phyloP scores from a whole-genome alignment of 768 basidiomycete genomes.

The Calocera viscosa region DNA sequence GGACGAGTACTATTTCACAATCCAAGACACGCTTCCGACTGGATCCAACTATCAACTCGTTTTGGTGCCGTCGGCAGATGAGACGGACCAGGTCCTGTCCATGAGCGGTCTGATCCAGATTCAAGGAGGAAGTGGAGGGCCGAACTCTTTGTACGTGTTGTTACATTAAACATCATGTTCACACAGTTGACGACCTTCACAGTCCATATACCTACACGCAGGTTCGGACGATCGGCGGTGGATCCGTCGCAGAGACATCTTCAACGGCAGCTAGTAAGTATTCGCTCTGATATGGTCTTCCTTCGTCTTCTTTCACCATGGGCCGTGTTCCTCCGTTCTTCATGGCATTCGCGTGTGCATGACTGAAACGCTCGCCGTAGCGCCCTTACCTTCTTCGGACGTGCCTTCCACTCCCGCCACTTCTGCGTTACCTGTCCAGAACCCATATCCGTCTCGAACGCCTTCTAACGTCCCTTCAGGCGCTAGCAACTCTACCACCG shows the following conservation, averaged over 20 bases:
- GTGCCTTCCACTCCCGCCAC: background rate
- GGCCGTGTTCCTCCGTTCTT: background rate
- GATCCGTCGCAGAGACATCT: background rate
- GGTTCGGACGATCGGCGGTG: background rate
- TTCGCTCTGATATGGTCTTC: no score
- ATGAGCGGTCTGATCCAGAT: slow-evolving; percentile 5
- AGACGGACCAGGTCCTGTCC: background rate
- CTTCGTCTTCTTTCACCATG: background rate
- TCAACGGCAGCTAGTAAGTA: background rate
- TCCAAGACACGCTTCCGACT: background rate
- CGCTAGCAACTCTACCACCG: background rate
- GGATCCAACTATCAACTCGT: slow-evolving; percentile 2
- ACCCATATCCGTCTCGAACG: background rate
- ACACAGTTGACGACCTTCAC: no score
- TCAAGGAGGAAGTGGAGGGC: background rate
- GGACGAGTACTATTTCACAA: background rate
- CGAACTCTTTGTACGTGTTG: background rate
- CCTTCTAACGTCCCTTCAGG: background rate
- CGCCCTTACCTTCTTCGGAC: background rate
- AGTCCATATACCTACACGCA: background rate
- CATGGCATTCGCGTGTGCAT: background rate
- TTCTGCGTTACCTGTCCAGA: background rate
- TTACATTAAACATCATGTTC: no score
- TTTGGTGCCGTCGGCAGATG: background rate
- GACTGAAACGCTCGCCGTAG: background rate